phyloP scores from a whole-genome alignment of 768 basidiomycete genomes.

The Pisolithus marmoratus region DNA sequence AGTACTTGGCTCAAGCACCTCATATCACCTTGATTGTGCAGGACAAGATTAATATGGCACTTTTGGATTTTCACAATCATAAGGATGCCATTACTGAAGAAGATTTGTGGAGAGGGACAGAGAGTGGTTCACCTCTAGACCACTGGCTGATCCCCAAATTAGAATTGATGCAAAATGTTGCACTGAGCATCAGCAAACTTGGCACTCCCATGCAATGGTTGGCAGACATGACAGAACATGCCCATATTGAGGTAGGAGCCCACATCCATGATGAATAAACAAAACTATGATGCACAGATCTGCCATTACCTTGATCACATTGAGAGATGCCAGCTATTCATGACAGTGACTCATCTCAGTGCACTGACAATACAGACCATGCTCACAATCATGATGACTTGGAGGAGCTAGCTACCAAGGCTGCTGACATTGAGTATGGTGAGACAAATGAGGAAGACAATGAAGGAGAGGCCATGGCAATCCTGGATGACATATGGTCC shows the following conservation, averaged over 20 bases:
- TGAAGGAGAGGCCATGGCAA: neutral
- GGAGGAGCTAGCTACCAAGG: conserved; percentile 4
- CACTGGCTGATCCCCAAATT: conserved; percentile 41
- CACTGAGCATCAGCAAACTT: conserved; percentile 20
- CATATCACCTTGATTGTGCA: conserved; percentile 17
- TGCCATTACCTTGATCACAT: conserved; percentile 25
- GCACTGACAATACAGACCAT: conserved; percentile 5
- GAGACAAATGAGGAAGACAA: conserved; percentile 1
- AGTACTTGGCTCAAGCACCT: conserved; percentile 29
- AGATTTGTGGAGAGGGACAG: conserved; percentile 22
- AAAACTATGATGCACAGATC: conserved; percentile 26
- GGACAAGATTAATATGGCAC: conserved; percentile 12
- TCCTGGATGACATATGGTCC: neutral
- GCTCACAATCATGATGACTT: conserved; percentile 8
- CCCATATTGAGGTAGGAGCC: conserved; percentile 30
- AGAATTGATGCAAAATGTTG: conserved; percentile 32
- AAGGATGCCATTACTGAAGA: conserved; percentile 30
- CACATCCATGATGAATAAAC: conserved; percentile 21
- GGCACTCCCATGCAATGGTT: conserved; percentile 28
- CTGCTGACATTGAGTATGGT: conserved; percentile 7
- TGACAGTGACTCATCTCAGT: conserved; percentile 3
- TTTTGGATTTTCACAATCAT: conserved; percentile 29
- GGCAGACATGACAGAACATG: conserved; percentile 4
- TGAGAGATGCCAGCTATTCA: conserved; percentile 27
- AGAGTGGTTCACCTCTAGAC: conserved; percentile 13